These are phyloP conservation scores for Emmonsiellopsis sp. DNA, from an alignment of 2,329 filamentous ascomycete genomes.

Conservation along the genomic window DNA sequence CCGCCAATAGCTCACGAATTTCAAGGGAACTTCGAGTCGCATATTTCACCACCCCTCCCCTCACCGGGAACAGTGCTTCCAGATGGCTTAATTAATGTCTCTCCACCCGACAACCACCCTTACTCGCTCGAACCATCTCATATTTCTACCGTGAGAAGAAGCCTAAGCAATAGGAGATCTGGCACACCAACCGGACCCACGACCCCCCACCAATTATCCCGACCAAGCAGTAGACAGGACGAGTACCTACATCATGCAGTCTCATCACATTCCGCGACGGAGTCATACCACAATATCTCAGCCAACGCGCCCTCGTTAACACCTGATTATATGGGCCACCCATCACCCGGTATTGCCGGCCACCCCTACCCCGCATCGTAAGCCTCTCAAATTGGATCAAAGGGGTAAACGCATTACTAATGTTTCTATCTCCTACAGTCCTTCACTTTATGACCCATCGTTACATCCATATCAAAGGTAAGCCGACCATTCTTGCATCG, in stretches of 20 bases:
- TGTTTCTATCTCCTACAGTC: not conserved
- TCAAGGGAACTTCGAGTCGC: not conserved
- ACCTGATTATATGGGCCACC: not conserved
- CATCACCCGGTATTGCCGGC: not conserved
- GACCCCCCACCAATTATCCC: not conserved
- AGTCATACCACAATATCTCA: not conserved
- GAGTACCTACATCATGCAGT: slow-evolving; percentile 1
- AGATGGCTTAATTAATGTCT: not conserved
- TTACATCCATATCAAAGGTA: not conserved
- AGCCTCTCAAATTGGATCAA: not conserved
- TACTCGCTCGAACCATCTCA: not conserved
- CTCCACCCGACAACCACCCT: not conserved
- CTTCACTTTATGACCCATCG: not conserved
- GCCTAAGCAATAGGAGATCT: not conserved
- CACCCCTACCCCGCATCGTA: not conserved
- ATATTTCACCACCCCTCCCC: not conserved
- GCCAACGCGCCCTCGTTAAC: not conserved
- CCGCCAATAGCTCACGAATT: slow-evolving; percentile 1
- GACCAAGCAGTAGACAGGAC: not conserved
- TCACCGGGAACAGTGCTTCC: slow-evolving; percentile 1
- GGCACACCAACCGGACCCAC: not conserved
- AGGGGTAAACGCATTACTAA: not conserved
- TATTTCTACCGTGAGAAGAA: not conserved
- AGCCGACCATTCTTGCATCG: not conserved
- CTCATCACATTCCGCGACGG: not conserved